Evolutionary conservation across 208 protist species (phyloP).

Genomic region (Endotrypanum monterogeii): DNA sequence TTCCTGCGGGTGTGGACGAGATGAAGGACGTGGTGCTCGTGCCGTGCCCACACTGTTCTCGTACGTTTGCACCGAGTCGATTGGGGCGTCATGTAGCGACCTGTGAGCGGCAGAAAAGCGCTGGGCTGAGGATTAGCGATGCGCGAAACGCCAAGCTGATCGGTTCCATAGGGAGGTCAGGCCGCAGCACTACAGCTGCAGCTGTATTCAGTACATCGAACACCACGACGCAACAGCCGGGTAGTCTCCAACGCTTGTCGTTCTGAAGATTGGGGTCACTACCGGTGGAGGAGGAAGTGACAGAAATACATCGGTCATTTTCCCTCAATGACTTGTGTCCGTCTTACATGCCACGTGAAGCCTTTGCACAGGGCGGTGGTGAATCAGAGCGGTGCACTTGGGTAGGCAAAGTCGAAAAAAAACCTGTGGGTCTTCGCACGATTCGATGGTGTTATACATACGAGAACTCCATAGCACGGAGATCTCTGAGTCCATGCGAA

Average conservation of each 20-base stretch:
- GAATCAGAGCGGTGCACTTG: conserved; percentile 51
- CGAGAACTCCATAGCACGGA: too few species aligned
- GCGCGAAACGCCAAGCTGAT: conserved; percentile 9
- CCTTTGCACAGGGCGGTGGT: too few species aligned
- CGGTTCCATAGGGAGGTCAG: conserved; percentile 2
- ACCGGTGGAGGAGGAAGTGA: conserved; percentile 31
- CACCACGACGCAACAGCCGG: neutral
- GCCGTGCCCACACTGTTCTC: conserved; percentile 75
- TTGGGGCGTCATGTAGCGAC: conserved; percentile 57
- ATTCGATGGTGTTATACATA: neutral
- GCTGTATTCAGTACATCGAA: neutral
- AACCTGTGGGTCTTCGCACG: neutral
- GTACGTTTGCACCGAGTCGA: conserved; percentile 59
- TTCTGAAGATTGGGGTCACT: neutral
- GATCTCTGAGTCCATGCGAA: neutral
- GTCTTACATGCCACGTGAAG: too few species aligned
- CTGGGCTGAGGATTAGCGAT: conserved; percentile 6
- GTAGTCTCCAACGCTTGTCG: neutral
- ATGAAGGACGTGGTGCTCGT: conserved; percentile 43
- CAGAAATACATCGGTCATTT: too few species aligned
- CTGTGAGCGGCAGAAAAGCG: conserved; percentile 36
- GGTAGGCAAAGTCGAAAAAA: conserved; percentile 21
- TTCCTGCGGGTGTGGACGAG: conserved; percentile 9
- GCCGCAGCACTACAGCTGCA: neutral
- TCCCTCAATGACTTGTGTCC: too few species aligned